These are phyloP conservation scores for Ogataea zsoltii DNA, from an alignment of 805 yeast species.

Conservation along the genomic window DNA sequence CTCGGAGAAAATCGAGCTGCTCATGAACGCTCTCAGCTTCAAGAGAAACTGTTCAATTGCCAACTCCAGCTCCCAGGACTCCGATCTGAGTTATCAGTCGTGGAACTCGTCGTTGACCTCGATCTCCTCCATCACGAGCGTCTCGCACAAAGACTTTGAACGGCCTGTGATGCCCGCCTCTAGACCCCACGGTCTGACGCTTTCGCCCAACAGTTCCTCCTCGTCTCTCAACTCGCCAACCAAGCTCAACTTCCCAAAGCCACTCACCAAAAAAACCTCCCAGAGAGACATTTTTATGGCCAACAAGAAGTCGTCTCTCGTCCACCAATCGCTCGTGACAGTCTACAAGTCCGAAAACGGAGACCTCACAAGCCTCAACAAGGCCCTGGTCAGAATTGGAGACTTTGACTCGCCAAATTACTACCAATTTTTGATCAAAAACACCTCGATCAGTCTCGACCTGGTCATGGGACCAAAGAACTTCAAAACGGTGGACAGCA, in stretches of 20 bases:
- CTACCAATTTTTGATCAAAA: slow-evolving; percentile 15
- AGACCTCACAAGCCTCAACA: slow-evolving; percentile 4
- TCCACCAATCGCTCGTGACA: slow-evolving; percentile 12
- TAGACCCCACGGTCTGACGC: background rate
- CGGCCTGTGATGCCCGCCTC: slow-evolving; percentile 12
- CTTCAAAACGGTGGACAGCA: slow-evolving; percentile 11
- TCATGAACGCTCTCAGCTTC: slow-evolving; percentile 10
- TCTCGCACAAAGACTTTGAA: background rate
- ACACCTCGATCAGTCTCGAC: slow-evolving; percentile 15
- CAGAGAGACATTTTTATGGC: slow-evolving; percentile 5
- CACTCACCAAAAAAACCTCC: slow-evolving; percentile 5
- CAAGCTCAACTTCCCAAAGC: slow-evolving; percentile 8
- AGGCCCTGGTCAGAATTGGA: slow-evolving; percentile 17
- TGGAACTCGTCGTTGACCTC: slow-evolving; percentile 18
- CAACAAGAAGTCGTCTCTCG: slow-evolving; percentile 8
- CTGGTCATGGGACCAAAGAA: slow-evolving; percentile 10
- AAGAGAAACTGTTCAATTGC: slow-evolving; percentile 20
- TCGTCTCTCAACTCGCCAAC: slow-evolving; percentile 8
- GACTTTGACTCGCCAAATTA: slow-evolving; percentile 12
- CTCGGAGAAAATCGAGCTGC: slow-evolving; percentile 9
- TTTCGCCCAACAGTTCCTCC: slow-evolving; percentile 4
- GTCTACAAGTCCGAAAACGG: slow-evolving; percentile 8
- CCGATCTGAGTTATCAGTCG: slow-evolving; percentile 22
- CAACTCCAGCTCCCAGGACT: slow-evolving; percentile 27
- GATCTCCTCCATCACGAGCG: slow-evolving; percentile 11